These are phyloP conservation scores for Coprinopsis cinerea DNA, from an alignment of 768 basidiomycete species.

Conservation along the genomic window DNA sequence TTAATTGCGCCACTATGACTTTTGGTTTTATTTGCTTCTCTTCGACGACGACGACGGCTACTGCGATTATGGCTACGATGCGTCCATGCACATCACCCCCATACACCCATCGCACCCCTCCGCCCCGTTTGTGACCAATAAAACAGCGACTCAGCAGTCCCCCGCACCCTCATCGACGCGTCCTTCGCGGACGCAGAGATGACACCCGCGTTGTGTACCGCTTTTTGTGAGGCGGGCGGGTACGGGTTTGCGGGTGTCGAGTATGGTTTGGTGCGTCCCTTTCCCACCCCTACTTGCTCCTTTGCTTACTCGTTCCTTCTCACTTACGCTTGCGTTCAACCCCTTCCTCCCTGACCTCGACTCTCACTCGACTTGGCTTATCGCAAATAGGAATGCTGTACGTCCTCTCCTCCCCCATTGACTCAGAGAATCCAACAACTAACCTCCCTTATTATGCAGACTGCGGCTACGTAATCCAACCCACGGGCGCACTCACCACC, in stretches of 20 bases:
- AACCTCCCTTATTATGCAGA: constrained; percentile 33
- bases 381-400: constrained; percentile 35
- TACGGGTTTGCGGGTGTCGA: constrained; percentile 1
- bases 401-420: constrained; percentile 11
- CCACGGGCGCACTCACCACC: background rate
- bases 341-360: background rate
- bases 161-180: constrained; percentile 15
- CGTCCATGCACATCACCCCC: too few relatives aligned
- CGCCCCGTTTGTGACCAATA: background rate
- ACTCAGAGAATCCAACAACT: background rate
- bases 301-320: background rate
- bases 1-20: too few relatives aligned
- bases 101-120: too few relatives aligned
- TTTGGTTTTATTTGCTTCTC: too few relatives aligned
- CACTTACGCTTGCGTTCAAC: too few relatives aligned
- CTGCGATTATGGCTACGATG: too few relatives aligned
- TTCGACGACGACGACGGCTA: too few relatives aligned
- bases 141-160: constrained; percentile 10
- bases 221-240: constrained; percentile 14
- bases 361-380: background rate
- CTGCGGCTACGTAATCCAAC: constrained; percentile 50
- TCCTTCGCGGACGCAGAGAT: constrained; percentile 13
- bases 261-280: background rate
- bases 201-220: constrained; percentile 18
- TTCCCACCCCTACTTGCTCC: background rate